A percentile compares a stretch with the other conserved stretches of the same genome.
phyloP scores from a whole-genome alignment of 768 basidiomycete genomes.

The Obba rivulosa region DNA sequence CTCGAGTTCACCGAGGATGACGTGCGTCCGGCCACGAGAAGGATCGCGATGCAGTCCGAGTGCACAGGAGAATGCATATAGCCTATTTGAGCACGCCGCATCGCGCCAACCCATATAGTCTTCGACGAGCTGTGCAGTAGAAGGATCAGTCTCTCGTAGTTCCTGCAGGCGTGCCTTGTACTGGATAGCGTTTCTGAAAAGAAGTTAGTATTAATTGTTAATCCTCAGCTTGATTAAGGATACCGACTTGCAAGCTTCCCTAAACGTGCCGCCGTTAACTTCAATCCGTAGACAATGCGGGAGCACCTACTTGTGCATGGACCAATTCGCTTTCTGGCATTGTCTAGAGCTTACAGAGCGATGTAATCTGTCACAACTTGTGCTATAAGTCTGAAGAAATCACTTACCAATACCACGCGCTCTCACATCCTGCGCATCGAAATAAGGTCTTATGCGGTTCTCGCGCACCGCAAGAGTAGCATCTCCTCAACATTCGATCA shows the following conservation, averaged over 20 bases:
- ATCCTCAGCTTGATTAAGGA: too few relatives aligned
- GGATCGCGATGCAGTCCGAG: conserved; percentile 22
- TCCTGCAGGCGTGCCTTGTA: background rate
- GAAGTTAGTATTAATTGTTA: too few relatives aligned
- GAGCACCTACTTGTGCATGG: conserved; percentile 17
- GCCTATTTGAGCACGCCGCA: conserved; percentile 8
- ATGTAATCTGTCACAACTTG: background rate
- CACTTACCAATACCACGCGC: conserved; percentile 5
- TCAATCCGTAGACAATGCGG: background rate
- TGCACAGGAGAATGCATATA: conserved; percentile 13
- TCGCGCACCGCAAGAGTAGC: background rate
- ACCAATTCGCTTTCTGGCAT: conserved; percentile 21
- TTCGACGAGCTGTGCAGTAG: conserved; percentile 10
- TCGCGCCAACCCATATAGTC: conserved; percentile 22
- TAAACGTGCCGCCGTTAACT: too few relatives aligned
- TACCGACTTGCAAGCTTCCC: too few relatives aligned
- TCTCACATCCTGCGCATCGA: conserved; percentile 1
- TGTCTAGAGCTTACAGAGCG: conserved; percentile 17
- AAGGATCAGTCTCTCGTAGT: conserved; percentile 4
- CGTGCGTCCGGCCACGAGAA: conserved; percentile 22
- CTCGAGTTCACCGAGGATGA: conserved; percentile 19
- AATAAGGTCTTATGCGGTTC: background rate
- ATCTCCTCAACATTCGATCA: background rate
- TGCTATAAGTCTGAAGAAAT: background rate
- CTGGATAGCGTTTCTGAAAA: background rate